These are phyloP conservation scores for Naganishia vishniacii DNA, from an alignment of 768 basidiomycete genomes.

Conservation along the genomic window DNA sequence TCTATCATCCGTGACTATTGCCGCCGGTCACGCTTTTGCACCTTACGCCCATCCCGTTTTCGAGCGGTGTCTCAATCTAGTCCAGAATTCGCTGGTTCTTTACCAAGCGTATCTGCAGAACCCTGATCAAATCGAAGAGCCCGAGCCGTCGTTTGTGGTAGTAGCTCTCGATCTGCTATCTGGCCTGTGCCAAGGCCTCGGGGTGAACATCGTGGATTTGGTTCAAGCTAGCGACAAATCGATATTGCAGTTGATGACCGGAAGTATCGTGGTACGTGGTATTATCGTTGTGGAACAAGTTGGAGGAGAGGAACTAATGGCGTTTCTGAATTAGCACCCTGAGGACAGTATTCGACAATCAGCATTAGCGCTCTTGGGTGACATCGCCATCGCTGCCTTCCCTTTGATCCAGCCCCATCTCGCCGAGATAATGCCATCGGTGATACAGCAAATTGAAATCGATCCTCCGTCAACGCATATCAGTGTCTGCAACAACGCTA, in stretches of 20 bases:
- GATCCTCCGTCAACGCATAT: constrained; percentile 91
- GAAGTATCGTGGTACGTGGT: constrained; percentile 66
- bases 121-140: constrained; percentile 77
- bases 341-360: constrained; percentile 93
- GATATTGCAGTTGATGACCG: constrained; percentile 70
- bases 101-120: constrained; percentile 85
- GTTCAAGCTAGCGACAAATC: constrained; percentile 68
- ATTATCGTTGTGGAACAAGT: neutral
- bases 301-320: neutral
- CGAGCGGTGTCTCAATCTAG: constrained; percentile 79
- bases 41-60: constrained; percentile 87
- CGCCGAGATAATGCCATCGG: constrained; percentile 79
- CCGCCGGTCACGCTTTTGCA: constrained; percentile 80
- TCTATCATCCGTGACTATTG: constrained; percentile 93
- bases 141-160: constrained; percentile 94
- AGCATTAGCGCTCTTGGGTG: constrained; percentile 95
- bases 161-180: constrained; percentile 95
- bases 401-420: constrained; percentile 74
- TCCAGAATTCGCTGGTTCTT: constrained; percentile 71
- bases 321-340: constrained; percentile 57
- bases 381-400: constrained; percentile 96
- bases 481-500: constrained; percentile 96
- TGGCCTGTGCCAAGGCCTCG: constrained; percentile 89
- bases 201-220: constrained; percentile 66
- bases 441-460: constrained; percentile 82